A percentile compares a stretch with the other conserved stretches of the same genome.
Conservation (phyloP, 1,139 yeast genomes). For the Yamadazyma spencermartinsiae region DNA sequence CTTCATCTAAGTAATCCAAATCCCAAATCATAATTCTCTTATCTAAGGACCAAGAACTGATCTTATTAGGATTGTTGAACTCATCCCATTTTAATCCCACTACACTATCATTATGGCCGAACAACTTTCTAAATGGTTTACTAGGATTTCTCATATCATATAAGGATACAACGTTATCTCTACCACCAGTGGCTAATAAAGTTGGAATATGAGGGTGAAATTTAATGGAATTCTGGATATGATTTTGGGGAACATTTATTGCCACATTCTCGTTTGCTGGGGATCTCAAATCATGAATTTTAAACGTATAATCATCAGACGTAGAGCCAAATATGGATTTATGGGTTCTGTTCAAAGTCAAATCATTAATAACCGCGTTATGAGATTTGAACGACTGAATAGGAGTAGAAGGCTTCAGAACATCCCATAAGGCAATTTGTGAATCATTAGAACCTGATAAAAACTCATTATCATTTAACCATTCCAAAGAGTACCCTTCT, state of each 20-base stretch:
- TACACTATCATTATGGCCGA: constrained; percentile 50
- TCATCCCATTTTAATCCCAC: constrained; percentile 42
- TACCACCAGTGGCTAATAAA: constrained; percentile 54
- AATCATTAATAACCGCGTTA: constrained; percentile 53
- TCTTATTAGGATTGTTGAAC: constrained; percentile 31
- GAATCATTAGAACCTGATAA: constrained; percentile 70
- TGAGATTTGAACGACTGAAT: constrained; percentile 46
- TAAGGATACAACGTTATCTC: constrained; percentile 49
- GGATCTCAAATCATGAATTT: constrained; percentile 63
- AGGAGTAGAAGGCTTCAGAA: constrained; percentile 44
- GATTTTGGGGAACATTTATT: constrained; percentile 43
- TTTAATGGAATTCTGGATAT: constrained; percentile 49
- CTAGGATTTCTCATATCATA: constrained; percentile 53
- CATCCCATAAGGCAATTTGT: constrained; percentile 72
- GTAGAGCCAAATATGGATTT: constrained; percentile 64
- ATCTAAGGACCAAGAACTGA: constrained; percentile 53
- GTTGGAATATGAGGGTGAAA: constrained; percentile 48
- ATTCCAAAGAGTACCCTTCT: constrained; percentile 73
- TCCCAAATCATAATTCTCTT: constrained; percentile 54
- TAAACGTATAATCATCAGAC: constrained; percentile 68
- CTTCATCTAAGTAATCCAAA: constrained; percentile 46
- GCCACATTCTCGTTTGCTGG: constrained; percentile 40
- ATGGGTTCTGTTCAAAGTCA: constrained; percentile 44
- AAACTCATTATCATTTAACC: constrained; percentile 52
- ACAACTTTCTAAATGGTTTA: constrained; percentile 48